A percentile compares a stretch with the other conserved stretches of the same genome.
Evolutionary conservation across 2,329 filamentous ascomycete genomes (phyloP).

Genomic region (Cercospora sesami): DNA sequence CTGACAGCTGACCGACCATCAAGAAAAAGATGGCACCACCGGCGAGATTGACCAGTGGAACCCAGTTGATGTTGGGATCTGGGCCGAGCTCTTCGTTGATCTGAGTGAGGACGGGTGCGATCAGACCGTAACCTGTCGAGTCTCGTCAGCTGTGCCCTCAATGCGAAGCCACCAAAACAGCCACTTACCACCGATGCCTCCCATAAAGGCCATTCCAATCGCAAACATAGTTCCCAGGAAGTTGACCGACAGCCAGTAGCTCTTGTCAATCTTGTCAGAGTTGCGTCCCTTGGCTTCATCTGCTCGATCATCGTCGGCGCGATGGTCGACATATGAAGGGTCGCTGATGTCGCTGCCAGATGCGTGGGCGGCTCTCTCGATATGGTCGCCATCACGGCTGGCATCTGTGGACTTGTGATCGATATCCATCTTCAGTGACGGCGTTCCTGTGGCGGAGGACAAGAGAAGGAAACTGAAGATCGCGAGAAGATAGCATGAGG

Average conservation of each 20-base stretch:
- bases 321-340: slow-evolving; percentile 25
- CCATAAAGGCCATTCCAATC: slow-evolving; percentile 32
- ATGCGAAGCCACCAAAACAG: background rate
- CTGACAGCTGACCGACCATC: slow-evolving; percentile 41
- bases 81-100: slow-evolving; percentile 44
- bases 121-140: slow-evolving; percentile 29
- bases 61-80: slow-evolving; percentile 42
- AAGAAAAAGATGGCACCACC: slow-evolving; percentile 42
- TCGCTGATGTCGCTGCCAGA: slow-evolving; percentile 14
- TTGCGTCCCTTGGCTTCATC: slow-evolving; percentile 31
- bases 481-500: background rate
- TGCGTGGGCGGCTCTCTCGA: slow-evolving; percentile 17
- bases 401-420: background rate
- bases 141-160: background rate
- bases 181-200: slow-evolving; percentile 31
- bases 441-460: background rate
- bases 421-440: background rate
- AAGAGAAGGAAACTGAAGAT: background rate
- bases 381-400: slow-evolving; percentile 17
- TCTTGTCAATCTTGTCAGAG: slow-evolving; percentile 28
- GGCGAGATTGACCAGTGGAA: slow-evolving; percentile 40
- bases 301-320: slow-evolving; percentile 29
- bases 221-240: slow-evolving; percentile 32
- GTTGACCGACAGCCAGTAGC: slow-evolving; percentile 32
- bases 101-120: slow-evolving; percentile 28